A percentile compares a stretch with the other conserved stretches of the same genome.
Evolutionary conservation across 352 stramenopile species (phyloP).

Genomic region (Phytophthora fragariae): DNA sequence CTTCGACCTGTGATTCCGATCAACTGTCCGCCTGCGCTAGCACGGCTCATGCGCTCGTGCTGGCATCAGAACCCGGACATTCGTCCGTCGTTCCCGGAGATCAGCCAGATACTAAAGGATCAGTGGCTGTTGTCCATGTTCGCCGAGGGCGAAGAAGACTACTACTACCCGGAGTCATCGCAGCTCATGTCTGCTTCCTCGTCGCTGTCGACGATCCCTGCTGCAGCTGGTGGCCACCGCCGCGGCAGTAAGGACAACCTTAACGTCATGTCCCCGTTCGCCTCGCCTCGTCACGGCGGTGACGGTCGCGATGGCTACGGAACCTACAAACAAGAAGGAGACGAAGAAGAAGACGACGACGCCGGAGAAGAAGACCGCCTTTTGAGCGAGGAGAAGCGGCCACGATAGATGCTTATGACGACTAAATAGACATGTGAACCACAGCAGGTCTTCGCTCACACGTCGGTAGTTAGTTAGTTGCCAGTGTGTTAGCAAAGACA

Average conservation of each 20-base stretch:
- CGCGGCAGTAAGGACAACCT: slow-evolving; percentile 49
- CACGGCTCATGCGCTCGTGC: slow-evolving; percentile 83
- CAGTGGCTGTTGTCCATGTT: slow-evolving; percentile 70
- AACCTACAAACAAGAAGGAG: slow-evolving; percentile 35
- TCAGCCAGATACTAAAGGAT: slow-evolving; percentile 82
- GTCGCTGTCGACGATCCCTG: slow-evolving; percentile 43
- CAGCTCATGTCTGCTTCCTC: slow-evolving; percentile 48
- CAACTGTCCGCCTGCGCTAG: slow-evolving; percentile 76
- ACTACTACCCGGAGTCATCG: slow-evolving; percentile 51
- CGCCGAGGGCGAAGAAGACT: slow-evolving; percentile 59
- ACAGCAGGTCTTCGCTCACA: slow-evolving; percentile 10
- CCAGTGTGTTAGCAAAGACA: not conserved
- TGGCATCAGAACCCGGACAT: slow-evolving; percentile 81
- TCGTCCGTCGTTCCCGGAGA: slow-evolving; percentile 82
- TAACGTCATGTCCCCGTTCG: slow-evolving; percentile 41
- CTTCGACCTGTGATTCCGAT: slow-evolving; percentile 87
- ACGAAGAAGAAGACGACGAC: slow-evolving; percentile 14
- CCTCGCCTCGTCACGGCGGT: slow-evolving; percentile 28
- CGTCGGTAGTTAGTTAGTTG: slow-evolving; percentile 5
- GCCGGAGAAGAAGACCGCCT: slow-evolving; percentile 44
- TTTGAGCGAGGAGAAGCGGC: slow-evolving; percentile 51
- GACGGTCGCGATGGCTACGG: slow-evolving; percentile 20
- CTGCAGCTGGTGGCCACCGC: slow-evolving; percentile 27
- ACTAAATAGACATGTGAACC: slow-evolving; percentile 49
- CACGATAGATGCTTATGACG: slow-evolving; percentile 57